These are phyloP conservation scores for Thymus mandschuricus DNA, from an alignment of 257 asterid species.

Conservation along the genomic window DNA sequence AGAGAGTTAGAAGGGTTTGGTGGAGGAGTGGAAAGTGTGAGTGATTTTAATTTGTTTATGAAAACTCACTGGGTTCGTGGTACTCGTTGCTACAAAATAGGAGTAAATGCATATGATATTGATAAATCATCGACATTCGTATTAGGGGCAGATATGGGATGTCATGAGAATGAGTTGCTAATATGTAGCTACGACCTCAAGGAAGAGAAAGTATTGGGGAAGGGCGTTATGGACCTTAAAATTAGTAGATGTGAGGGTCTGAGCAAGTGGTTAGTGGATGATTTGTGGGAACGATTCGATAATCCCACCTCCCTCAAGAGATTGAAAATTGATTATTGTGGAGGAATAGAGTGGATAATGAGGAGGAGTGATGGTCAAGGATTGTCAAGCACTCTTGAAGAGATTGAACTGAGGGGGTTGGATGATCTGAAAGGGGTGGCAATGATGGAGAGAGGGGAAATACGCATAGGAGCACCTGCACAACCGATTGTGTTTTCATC, in stretches of 20 bases:
- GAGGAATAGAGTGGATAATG: slow-evolving; percentile 8
- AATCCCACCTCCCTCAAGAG: no score
- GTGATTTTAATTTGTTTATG: neutral
- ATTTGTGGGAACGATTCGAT: no score
- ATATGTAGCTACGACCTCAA: no score
- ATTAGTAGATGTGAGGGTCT: neutral
- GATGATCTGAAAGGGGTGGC: neutral
- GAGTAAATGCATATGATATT: no score
- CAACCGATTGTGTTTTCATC: neutral
- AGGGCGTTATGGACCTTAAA: neutral
- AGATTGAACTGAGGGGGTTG: neutral
- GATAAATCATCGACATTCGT: no score
- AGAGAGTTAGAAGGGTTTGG: slow-evolving; percentile 9
- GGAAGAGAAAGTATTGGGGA: neutral
- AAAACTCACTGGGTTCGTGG: no score
- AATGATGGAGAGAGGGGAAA: neutral
- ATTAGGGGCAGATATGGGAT: no score
- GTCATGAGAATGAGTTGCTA: no score
- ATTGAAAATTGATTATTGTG: neutral
- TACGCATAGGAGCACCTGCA: neutral
- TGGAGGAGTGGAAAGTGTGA: neutral
- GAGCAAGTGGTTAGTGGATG: neutral
- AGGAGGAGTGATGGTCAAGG: neutral
- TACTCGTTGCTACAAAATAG: no score
- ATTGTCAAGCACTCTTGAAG: neutral